Evolutionary conservation across 2,329 filamentous ascomycete genomes (phyloP).

Genomic region (Pleurostoma richardsiae): DNA sequence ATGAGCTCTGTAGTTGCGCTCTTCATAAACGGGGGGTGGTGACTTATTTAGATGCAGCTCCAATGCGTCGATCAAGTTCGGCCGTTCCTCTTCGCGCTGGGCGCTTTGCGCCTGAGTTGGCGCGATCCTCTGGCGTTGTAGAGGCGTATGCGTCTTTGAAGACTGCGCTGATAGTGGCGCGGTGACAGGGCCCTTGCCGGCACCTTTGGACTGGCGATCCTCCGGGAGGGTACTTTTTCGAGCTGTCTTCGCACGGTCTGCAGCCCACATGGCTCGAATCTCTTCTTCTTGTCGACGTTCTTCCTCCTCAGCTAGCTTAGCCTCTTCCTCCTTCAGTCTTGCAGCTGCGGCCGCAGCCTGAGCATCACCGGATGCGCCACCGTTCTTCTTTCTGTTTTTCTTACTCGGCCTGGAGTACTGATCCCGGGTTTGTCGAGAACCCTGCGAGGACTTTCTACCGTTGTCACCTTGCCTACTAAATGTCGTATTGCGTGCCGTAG

Average conservation of each 20-base stretch:
- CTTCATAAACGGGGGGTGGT: neutral
- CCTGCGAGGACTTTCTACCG: conserved; percentile 9
- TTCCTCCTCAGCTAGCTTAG: conserved; percentile 18
- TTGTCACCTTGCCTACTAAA: conserved; percentile 5
- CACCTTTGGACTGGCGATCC: conserved; percentile 7
- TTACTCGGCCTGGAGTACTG: conserved; percentile 1
- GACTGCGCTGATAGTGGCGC: conserved; percentile 1
- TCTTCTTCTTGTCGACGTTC: conserved; percentile 20
- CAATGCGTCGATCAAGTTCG: conserved; percentile 14
- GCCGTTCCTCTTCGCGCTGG: conserved; percentile 6
- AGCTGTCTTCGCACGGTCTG: conserved; percentile 17
- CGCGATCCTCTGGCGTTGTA: conserved; percentile 4
- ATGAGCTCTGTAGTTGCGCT: conserved; percentile 6
- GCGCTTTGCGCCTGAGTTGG: conserved; percentile 3
- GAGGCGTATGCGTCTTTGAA: conserved; percentile 8
- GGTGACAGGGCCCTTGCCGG: conserved; percentile 1
- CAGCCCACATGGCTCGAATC: conserved; percentile 25
- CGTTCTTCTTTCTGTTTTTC: conserved; percentile 11
- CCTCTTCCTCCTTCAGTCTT: conserved; percentile 11
- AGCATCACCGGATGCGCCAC: conserved; percentile 8
- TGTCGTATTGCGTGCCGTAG: neutral
- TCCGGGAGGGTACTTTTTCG: conserved; percentile 17
- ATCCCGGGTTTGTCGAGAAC: conserved; percentile 5
- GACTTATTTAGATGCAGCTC: conserved; percentile 17
- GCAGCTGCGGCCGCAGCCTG: conserved; percentile 2